phyloP scores from a whole-genome alignment of 345 rosid species.

The Rhodamnia rubescens region DNA sequence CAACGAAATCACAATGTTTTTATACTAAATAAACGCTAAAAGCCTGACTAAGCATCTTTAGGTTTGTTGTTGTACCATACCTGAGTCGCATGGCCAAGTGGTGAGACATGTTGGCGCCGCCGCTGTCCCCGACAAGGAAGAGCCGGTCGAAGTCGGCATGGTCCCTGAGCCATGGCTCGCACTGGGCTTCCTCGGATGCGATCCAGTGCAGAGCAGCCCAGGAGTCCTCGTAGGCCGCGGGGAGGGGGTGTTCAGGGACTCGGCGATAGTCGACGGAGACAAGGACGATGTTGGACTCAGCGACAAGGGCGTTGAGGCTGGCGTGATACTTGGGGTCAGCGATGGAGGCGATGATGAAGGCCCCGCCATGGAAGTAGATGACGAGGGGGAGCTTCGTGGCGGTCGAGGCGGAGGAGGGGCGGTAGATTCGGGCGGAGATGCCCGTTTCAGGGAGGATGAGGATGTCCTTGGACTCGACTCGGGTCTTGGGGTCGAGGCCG shows the following conservation, averaged over 20 bases:
- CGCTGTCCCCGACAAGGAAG: constrained; percentile 60
- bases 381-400: constrained; percentile 46
- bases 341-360: constrained; percentile 42
- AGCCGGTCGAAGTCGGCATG: constrained; percentile 30
- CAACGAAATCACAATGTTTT: neutral
- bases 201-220: constrained; percentile 54
- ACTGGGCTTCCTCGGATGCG: neutral
- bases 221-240: constrained; percentile 56
- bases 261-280: constrained; percentile 58
- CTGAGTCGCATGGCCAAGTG: constrained; percentile 37
- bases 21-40: neutral
- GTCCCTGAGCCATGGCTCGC: constrained; percentile 41
- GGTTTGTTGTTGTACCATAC: neutral
- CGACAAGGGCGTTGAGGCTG: constrained; percentile 45
- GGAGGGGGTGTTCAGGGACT: constrained; percentile 70
- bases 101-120: constrained; percentile 63
- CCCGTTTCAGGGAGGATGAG: constrained; percentile 25
- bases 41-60: neutral
- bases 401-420: constrained; percentile 15
- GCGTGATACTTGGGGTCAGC: constrained; percentile 50
- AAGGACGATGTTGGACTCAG: constrained; percentile 18
- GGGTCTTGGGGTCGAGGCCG: constrained; percentile 44
- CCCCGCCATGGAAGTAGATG: constrained; percentile 78
- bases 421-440: constrained; percentile 48
- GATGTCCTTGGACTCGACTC: constrained; percentile 55